Percentiles rank a stretch among this genome's conserved stretches.
These are phyloP conservation scores for Adansonia rubrostipa DNA, from an alignment of 441 rosid species.

Conservation along the genomic window DNA sequence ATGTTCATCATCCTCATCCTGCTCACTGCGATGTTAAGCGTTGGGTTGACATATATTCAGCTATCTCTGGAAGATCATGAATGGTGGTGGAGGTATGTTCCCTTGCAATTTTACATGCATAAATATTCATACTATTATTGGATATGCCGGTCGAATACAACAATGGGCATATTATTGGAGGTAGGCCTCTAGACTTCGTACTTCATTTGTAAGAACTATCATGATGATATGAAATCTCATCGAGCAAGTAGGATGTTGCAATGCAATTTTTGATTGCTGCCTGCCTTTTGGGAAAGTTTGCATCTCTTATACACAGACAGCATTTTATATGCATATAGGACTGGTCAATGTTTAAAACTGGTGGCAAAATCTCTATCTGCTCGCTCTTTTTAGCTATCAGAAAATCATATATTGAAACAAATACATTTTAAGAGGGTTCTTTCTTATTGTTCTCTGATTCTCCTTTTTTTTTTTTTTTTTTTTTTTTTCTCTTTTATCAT, in stretches of 20 bases:
- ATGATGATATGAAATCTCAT: background rate
- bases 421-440: too few relatives aligned
- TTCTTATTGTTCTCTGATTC: too few relatives aligned
- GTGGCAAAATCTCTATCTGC: background rate
- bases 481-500: background rate
- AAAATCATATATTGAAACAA: background rate
- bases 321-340: background rate
- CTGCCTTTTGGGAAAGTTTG: conserved; percentile 4
- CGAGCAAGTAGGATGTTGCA: background rate
- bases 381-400: background rate
- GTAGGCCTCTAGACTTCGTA: background rate
- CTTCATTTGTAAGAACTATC: background rate
- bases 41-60: conserved; percentile 78
- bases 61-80: conserved; percentile 79
- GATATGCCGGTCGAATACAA: background rate
- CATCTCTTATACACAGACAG: background rate
- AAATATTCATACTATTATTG: background rate
- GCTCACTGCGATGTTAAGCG: conserved; percentile 59
- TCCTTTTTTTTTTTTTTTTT: too few relatives aligned
- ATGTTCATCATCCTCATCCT: conserved; percentile 59
- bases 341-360: background rate
- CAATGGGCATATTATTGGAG: background rate
- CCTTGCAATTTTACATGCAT: conserved; percentile 3
- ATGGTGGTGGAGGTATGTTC: conserved; percentile 96
- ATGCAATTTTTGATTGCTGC: background rate